phyloP scores from a whole-genome alignment of 371 early-diverging fungal species.

The Mortierella sp. region DNA sequence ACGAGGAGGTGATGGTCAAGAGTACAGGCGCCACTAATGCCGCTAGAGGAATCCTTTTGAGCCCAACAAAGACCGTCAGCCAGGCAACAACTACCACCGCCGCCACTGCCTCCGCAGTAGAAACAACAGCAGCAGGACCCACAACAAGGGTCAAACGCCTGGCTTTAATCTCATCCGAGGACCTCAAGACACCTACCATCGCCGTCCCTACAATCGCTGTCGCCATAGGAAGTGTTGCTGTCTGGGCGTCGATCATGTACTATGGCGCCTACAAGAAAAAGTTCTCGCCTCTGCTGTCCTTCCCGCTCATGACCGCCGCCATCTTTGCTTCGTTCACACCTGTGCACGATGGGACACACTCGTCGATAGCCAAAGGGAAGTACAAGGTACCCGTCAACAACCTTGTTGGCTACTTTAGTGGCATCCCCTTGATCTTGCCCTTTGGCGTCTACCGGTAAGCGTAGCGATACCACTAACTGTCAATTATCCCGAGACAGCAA shows the following conservation, averaged over 20 bases:
- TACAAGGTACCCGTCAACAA: conserved; percentile 43
- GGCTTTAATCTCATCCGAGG: conserved; percentile 49
- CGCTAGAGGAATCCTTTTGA: not conserved
- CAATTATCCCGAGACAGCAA: too few relatives aligned
- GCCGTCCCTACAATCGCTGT: conserved; percentile 49
- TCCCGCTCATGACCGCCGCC: conserved; percentile 50
- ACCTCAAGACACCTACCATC: conserved; percentile 45
- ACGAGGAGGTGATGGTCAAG: not conserved
- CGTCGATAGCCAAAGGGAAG: conserved; percentile 45
- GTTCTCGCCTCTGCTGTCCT: conserved; percentile 33
- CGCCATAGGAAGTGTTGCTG: conserved; percentile 28
- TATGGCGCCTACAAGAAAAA: conserved; percentile 49
- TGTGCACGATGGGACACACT: conserved; percentile 50
- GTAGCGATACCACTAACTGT: too few relatives aligned
- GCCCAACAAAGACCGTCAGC: conserved; percentile 5
- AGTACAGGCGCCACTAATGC: not conserved
- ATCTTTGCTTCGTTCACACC: conserved; percentile 54
- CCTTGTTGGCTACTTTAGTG: conserved; percentile 40
- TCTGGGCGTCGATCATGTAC: conserved; percentile 44
- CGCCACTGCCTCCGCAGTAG: not conserved
- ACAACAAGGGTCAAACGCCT: conserved; percentile 42
- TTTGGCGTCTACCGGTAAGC: conserved; percentile 32
- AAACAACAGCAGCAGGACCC: not conserved
- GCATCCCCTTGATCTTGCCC: conserved; percentile 37
- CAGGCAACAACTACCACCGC: not conserved